These are phyloP conservation scores for Allium fistulosum DNA, from an alignment of 106 monocot species.

Conservation along the genomic window DNA sequence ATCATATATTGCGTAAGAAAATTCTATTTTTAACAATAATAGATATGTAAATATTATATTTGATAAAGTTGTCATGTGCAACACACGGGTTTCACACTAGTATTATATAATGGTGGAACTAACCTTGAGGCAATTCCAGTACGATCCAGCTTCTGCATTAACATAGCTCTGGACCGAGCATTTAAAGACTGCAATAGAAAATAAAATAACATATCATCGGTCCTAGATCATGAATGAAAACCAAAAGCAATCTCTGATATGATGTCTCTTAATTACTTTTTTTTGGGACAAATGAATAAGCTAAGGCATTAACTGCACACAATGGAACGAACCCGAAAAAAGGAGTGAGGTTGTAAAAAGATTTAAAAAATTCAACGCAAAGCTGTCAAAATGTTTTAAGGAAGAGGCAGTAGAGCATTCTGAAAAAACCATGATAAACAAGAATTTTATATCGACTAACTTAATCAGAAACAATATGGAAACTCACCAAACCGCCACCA, in stretches of 20 bases:
- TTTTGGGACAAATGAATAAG: neutral
- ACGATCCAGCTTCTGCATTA: conserved; percentile 30
- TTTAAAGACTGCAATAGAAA: conserved; percentile 19
- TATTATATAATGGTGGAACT: neutral
- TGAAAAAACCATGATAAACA: too few relatives aligned
- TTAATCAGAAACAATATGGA: too few relatives aligned
- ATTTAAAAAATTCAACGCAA: too few relatives aligned
- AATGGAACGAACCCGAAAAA: too few relatives aligned
- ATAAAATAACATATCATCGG: neutral
- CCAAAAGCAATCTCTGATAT: neutral
- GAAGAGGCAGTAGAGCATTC: too few relatives aligned
- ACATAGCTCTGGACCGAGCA: conserved; percentile 24
- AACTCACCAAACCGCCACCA: conserved; percentile 82
- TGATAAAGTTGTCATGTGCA: too few relatives aligned
- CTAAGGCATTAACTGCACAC: neutral
- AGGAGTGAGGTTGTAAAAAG: too few relatives aligned
- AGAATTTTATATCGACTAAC: too few relatives aligned
- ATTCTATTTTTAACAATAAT: too few relatives aligned
- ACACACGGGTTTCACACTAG: neutral
- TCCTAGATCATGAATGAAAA: neutral
- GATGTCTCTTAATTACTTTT: neutral
- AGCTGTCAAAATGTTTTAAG: too few relatives aligned
- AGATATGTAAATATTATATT: too few relatives aligned
- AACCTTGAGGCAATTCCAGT: conserved; percentile 28
- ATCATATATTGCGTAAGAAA: too few relatives aligned